Base-by-base conservation (phyloP, 2,329 filamentous ascomycete species). In the Trichoderma aggressivum region DNA sequence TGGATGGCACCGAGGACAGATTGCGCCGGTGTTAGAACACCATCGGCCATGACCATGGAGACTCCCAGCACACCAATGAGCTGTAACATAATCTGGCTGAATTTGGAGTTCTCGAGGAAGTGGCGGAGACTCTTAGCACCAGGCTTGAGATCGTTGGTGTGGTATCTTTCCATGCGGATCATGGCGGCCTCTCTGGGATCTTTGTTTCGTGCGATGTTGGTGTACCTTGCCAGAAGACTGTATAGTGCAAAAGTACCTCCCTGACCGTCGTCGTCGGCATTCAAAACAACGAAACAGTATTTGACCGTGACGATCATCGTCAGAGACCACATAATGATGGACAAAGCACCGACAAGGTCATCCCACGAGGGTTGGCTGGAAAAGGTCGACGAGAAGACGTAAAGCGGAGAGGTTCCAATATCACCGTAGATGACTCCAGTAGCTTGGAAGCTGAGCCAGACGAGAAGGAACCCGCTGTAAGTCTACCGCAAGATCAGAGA, bases 331-430 rank as follows among this genome's bases (percentile, higher is more conserved):
- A 92, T 86, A 72, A 92, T 88, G 56, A 92, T 85, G 4, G 90
- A 92, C 2, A 92, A 81, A 0, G 88, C 89, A 60, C 90, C 88
- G 59, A 91, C 82, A 3, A 92, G 82, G 74, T 91, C 87, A 26
- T 87, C 82, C 74, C 86, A 86, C 7, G 80, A 83, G 0, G 89
- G 89, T 18, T 85, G 80, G 3, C 81, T 80, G 30, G 84, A 82
- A 75, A 92, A 92, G 0, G 89, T 91, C n/a, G 88, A 90, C 21
- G 89, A 91, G 78, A 83, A 92, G 21, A 92, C 90, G 75, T 92
- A 92, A 21, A 92, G 86, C n/a, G 89, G 90, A 72, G 86, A 88
- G 24, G 84, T 86, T 70, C 89, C 90, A 75, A 92, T 91, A 74
- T 92, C 90, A 28, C 90, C 90, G 73, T 92, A 92, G 64, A 92